These are phyloP conservation scores for Blastobotrys serpentis DNA, from an alignment of 1,139 yeast genomes.

Conservation along the genomic window DNA sequence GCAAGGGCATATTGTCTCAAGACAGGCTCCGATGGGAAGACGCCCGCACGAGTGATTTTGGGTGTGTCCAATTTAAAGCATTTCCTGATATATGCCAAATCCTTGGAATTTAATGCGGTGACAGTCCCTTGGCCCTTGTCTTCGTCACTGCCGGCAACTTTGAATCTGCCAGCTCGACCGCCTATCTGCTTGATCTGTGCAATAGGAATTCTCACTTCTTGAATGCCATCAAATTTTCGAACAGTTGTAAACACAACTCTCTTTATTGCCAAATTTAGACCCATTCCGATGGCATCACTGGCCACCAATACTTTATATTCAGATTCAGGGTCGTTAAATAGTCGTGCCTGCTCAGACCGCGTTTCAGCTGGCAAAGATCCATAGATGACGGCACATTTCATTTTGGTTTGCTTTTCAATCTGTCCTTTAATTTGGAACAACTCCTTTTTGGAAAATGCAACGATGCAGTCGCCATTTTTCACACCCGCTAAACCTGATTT, in stretches of 20 bases:
- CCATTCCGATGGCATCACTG: conserved; percentile 98
- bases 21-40: conserved; percentile 34
- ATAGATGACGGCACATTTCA: conserved; percentile 81
- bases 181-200: conserved; percentile 83
- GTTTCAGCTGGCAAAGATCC: conserved; percentile 98
- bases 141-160: conserved; percentile 48
- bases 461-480: conserved; percentile 80
- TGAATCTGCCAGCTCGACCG: conserved; percentile 91
- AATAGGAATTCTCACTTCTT: conserved; percentile 48
- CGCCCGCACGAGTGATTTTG: conserved; percentile 29
- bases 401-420: conserved; percentile 41
- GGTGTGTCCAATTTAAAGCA: conserved; percentile 35
- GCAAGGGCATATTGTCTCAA: conserved; percentile 29
- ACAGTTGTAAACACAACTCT: conserved; percentile 72
- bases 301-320: conserved; percentile 80
- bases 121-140: conserved; percentile 52
- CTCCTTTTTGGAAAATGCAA: conserved; percentile 70
- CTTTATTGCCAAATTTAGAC: conserved; percentile 78
- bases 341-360: conserved; percentile 75
- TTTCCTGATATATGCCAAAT: conserved; percentile 31
- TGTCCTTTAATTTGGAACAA: conserved; percentile 30
- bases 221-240: conserved; percentile 68
- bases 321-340: conserved; percentile 65
- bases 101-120: conserved; percentile 32
- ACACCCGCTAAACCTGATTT: conserved; percentile 35